phyloP scores from a whole-genome alignment of 1,284 basidiomycete genomes.

The Moesziomyces parantarcticus region DNA sequence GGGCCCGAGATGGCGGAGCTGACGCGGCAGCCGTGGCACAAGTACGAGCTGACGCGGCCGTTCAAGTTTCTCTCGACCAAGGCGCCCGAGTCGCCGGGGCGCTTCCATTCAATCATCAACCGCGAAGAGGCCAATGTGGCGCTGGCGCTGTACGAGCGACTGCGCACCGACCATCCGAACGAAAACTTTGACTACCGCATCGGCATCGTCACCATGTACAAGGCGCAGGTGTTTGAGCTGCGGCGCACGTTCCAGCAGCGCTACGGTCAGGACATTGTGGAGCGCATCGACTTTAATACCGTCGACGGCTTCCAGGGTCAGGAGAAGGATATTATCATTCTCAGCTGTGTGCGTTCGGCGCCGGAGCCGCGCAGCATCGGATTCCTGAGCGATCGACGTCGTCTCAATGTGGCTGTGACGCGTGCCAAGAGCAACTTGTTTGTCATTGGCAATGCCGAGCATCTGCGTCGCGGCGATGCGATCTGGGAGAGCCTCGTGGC shows the following conservation, averaged over 20 bases:
- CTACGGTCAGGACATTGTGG: slow-evolving; percentile 78
- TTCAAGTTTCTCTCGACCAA: slow-evolving; percentile 80
- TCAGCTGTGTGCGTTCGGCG: slow-evolving; percentile 93
- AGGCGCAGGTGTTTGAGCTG: slow-evolving; percentile 86
- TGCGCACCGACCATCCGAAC: slow-evolving; percentile 74
- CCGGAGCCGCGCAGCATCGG: slow-evolving; percentile 73
- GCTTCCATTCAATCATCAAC: slow-evolving; percentile 82
- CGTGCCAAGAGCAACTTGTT: slow-evolving; percentile 94
- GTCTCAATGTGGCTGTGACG: slow-evolving; percentile 89
- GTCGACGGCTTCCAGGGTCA: slow-evolving; percentile 99
- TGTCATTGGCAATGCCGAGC: slow-evolving; percentile 88
- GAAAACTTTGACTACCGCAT: slow-evolving; percentile 79
- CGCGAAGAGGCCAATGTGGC: slow-evolving; percentile 80
- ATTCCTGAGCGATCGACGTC: slow-evolving; percentile 72
- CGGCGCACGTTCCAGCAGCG: slow-evolving; percentile 77
- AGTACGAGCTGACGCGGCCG: slow-evolving; percentile 79
- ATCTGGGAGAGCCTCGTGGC: slow-evolving; percentile 54
- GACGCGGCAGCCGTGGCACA: slow-evolving; percentile 88
- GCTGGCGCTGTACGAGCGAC: slow-evolving; percentile 80
- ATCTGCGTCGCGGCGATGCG: slow-evolving; percentile 79
- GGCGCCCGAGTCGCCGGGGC: slow-evolving; percentile 73
- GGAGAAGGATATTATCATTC: slow-evolving; percentile 99
- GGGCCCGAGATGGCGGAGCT: slow-evolving; percentile 88
- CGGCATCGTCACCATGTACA: slow-evolving; percentile 95
- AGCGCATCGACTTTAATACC: slow-evolving; percentile 90